phyloP scores from a whole-genome alignment of 495 filamentous ascomycete genomes.

The Podospora australis region DNA sequence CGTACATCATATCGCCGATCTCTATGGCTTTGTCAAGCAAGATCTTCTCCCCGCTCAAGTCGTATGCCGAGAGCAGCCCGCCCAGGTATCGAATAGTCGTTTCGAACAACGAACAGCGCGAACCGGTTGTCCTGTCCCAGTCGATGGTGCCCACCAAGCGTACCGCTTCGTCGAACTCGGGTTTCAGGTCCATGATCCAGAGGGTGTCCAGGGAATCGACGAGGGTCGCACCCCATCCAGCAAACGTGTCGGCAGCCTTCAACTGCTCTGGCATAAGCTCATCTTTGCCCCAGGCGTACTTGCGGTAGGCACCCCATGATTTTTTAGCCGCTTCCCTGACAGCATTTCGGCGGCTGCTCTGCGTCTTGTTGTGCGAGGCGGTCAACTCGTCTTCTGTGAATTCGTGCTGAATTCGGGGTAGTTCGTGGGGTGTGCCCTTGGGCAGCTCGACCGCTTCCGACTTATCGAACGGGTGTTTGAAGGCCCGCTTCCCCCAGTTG shows the following conservation, averaged over 20 bases:
- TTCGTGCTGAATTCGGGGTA: conserved; percentile 36
- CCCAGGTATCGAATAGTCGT: conserved; percentile 75
- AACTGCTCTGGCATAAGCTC: conserved; percentile 63
- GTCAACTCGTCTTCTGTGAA: conserved; percentile 30
- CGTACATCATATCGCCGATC: conserved; percentile 75
- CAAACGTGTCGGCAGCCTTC: conserved; percentile 56
- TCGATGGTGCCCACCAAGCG: conserved; percentile 64
- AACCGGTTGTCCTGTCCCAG: conserved; percentile 60
- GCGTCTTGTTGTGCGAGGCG: conserved; percentile 23
- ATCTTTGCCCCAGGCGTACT: conserved; percentile 68
- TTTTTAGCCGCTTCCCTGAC: conserved; percentile 63
- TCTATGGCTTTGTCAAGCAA: conserved; percentile 75
- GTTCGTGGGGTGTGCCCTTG: conserved; percentile 22
- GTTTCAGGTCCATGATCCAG: conserved; percentile 83
- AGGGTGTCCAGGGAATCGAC: conserved; percentile 82
- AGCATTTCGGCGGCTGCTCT: conserved; percentile 21
- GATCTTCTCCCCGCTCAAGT: conserved; percentile 53
- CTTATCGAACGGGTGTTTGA: conserved; percentile 29
- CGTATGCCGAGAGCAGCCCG: conserved; percentile 70
- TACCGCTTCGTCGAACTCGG: conserved; percentile 75
- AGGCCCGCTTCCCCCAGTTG: conserved; percentile 36
- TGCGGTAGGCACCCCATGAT: conserved; percentile 69
- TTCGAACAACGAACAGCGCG: conserved; percentile 63
- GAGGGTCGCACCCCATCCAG: conserved; percentile 81
- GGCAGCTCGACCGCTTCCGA: conserved; percentile 27